phyloP scores from a whole-genome alignment of 2,329 filamentous ascomycete genomes.

The Monosporascus sp. region DNA sequence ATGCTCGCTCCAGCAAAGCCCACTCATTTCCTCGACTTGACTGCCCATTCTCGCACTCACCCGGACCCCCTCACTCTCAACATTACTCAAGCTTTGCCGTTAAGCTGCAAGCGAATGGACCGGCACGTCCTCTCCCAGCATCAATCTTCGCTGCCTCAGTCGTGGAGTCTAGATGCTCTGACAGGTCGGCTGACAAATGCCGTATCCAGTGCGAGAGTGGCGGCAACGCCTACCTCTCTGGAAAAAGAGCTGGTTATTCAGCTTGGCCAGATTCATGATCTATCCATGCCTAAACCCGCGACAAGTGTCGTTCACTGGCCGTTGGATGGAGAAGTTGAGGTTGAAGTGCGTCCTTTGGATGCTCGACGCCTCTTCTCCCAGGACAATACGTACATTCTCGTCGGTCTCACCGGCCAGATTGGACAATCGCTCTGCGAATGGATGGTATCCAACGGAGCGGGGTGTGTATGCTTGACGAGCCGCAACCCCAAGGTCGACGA shows the following conservation, averaged over 20 bases:
- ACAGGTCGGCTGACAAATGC: no score
- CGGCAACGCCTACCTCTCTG: no score
- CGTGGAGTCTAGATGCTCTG: no score
- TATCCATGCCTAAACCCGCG: not conserved
- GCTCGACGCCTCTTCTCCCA: not conserved
- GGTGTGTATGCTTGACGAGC: slow-evolving; percentile 24
- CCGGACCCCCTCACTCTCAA: no score
- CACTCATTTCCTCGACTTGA: slow-evolving; percentile 4
- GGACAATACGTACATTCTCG: slow-evolving; percentile 26
- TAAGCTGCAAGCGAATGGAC: no score
- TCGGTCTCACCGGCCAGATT: slow-evolving; percentile 21
- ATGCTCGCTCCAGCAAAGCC: not conserved
- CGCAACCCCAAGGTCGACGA: slow-evolving; percentile 24
- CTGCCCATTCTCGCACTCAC: no score
- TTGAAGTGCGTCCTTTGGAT: slow-evolving; percentile 1
- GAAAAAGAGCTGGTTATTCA: no score
- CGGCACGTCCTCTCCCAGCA: no score
- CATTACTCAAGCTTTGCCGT: no score
- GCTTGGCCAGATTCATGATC: no score
- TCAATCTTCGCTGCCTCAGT: no score
- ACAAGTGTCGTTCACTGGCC: slow-evolving; percentile 5
- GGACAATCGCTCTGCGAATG: slow-evolving; percentile 24
- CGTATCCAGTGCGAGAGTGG: no score
- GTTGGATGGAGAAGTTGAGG: not conserved
- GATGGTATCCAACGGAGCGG: slow-evolving; percentile 26